Conservation (phyloP, 164 flowering plant genomes). For the Hamamelis virginiana region DNA sequence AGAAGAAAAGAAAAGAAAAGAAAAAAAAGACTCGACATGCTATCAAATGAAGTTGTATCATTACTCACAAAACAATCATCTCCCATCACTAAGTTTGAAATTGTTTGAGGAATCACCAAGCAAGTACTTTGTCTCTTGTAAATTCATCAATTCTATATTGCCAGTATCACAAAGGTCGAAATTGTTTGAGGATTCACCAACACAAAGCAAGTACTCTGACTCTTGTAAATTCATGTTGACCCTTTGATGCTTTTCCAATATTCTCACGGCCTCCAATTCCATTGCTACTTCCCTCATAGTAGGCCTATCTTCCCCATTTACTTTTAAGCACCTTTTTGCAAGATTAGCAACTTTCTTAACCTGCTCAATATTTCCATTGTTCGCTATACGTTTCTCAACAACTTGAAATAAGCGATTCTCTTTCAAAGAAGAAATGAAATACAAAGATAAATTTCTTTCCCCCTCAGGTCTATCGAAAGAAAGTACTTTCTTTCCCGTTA, state of each 20-base stretch:
- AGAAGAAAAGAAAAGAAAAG: no score
- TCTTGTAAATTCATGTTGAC: slow-evolving; percentile 1
- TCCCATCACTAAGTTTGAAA: background rate
- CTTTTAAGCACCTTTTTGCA: slow-evolving; percentile 12
- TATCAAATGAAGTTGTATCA: no score
- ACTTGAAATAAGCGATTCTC: slow-evolving; percentile 6
- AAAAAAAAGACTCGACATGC: no score
- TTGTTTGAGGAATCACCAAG: background rate
- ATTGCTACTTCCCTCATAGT: slow-evolving; percentile 22
- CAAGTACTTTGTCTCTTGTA: no score
- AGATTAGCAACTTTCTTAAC: slow-evolving; percentile 17
- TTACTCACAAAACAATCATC: background rate
- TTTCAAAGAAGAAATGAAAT: slow-evolving; percentile 26
- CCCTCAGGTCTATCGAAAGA: no score
- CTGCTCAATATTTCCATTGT: slow-evolving; percentile 6
- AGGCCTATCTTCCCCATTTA: slow-evolving; percentile 15
- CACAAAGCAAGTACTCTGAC: background rate
- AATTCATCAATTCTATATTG: no score
- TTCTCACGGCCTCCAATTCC: slow-evolving; percentile 8
- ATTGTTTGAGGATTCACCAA: no score
- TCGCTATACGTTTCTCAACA: slow-evolving; percentile 12
- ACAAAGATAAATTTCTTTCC: slow-evolving; percentile 15
- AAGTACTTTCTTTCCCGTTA: no score
- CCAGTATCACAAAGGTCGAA: no score
- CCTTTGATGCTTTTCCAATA: slow-evolving; percentile 10